phyloP scores from a whole-genome alignment of 106 monocot species.

The Ottelia alismoides region DNA sequence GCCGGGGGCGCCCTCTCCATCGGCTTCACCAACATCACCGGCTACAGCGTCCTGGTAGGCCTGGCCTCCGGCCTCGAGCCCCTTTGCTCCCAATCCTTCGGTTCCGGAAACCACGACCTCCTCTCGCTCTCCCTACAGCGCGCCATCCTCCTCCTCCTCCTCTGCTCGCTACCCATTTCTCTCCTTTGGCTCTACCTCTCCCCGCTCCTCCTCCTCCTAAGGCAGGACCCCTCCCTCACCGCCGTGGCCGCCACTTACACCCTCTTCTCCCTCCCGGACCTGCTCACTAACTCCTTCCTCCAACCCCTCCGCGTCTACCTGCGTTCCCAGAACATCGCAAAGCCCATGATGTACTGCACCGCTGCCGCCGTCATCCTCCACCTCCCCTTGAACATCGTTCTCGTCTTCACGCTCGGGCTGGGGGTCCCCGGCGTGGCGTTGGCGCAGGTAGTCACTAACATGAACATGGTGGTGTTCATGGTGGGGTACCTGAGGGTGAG shows the following conservation, averaged over 20 bases:
- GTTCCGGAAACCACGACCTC: slow-evolving; percentile 62
- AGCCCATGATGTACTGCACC: slow-evolving; percentile 72
- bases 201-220: slow-evolving; percentile 48
- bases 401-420: slow-evolving; percentile 45
- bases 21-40: slow-evolving; percentile 97
- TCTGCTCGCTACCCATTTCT: slow-evolving; percentile 51
- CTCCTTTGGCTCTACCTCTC: slow-evolving; percentile 59
- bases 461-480: slow-evolving; percentile 73
- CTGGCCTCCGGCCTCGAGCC: slow-evolving; percentile 89
- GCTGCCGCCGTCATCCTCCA: slow-evolving; percentile 63
- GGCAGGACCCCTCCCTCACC: slow-evolving; percentile 72
- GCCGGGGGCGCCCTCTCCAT: slow-evolving; percentile 91
- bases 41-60: slow-evolving; percentile 88
- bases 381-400: slow-evolving; percentile 48
- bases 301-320: slow-evolving; percentile 92
- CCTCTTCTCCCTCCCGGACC: slow-evolving; percentile 72
- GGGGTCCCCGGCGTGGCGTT: slow-evolving; percentile 78
- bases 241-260: slow-evolving; percentile 56
- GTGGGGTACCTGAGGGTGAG: slow-evolving; percentile 41
- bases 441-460: slow-evolving; percentile 53
- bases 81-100: slow-evolving; percentile 78
- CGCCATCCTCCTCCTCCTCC: slow-evolving; percentile 56
- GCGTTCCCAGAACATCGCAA: slow-evolving; percentile 67
- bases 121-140: slow-evolving; percentile 82
- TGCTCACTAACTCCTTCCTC: slow-evolving; percentile 58